phyloP scores from a whole-genome alignment of 768 basidiomycete species.

The Zangia roseola region DNA sequence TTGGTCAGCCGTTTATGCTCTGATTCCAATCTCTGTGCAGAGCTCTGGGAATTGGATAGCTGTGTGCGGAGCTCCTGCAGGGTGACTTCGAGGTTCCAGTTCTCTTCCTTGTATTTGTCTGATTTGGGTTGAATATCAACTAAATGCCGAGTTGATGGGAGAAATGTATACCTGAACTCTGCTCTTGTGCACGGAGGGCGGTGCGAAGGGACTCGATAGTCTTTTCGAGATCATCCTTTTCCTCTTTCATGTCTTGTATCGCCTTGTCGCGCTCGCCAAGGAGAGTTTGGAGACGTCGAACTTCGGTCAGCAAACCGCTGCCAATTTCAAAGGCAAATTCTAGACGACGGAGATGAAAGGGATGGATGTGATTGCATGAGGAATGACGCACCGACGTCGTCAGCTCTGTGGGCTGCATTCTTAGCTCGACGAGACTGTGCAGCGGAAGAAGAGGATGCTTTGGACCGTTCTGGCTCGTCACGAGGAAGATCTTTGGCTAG shows the following conservation, averaged over 20 bases:
- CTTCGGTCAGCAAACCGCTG: slow-evolving; percentile 86
- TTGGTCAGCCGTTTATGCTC: slow-evolving; percentile 83
- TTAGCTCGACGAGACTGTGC: slow-evolving; percentile 87
- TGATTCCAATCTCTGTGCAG: slow-evolving; percentile 67
- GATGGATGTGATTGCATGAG: slow-evolving; percentile 8
- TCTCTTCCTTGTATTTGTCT: slow-evolving; percentile 98
- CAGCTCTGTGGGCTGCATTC: slow-evolving; percentile 87
- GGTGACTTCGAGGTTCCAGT: slow-evolving; percentile 96
- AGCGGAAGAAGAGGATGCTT: slow-evolving; percentile 66
- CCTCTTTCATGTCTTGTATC: slow-evolving; percentile 87
- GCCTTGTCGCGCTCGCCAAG: slow-evolving; percentile 91
- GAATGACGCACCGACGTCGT: slow-evolving; percentile 74
- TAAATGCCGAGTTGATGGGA: not conserved
- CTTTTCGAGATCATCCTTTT: slow-evolving; percentile 85
- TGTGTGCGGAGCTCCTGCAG: slow-evolving; percentile 83
- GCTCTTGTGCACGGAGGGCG: slow-evolving; percentile 78
- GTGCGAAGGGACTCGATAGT: slow-evolving; percentile 70
- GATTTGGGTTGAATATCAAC: slow-evolving; percentile 7
- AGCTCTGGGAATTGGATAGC: slow-evolving; percentile 61
- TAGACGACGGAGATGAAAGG: slow-evolving; percentile 34
- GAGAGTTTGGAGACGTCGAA: slow-evolving; percentile 85
- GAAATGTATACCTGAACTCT: slow-evolving; percentile 61
- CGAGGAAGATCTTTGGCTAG: slow-evolving; percentile 53
- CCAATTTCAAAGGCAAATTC: slow-evolving; percentile 99
- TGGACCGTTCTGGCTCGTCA: slow-evolving; percentile 58